Evolutionary conservation across 768 basidiomycete genomes (phyloP).

Genomic region (Suillus variegatus): DNA sequence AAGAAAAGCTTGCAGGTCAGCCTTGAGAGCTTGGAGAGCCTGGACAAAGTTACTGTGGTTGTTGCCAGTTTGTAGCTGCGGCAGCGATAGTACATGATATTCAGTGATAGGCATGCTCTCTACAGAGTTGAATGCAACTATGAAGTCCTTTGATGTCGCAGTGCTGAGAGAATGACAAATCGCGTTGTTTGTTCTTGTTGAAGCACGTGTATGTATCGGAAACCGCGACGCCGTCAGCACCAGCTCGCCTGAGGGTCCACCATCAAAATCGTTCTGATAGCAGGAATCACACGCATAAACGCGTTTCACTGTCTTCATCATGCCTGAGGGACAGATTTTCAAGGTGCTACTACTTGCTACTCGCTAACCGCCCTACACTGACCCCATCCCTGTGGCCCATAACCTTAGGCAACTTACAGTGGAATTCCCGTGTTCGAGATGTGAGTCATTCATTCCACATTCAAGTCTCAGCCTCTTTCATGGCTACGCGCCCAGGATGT

Average conservation of each 20-base stretch:
- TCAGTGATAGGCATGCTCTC: neutral
- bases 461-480: constrained; percentile 34
- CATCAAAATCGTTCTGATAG: constrained; percentile 15
- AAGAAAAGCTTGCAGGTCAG: neutral
- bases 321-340: constrained; percentile 89
- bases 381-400: constrained; percentile 12
- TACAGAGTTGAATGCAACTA: neutral
- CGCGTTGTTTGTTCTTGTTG: constrained; percentile 45
- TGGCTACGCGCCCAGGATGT: constrained; percentile 71
- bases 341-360: constrained; percentile 51
- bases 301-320: constrained; percentile 30
- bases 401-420: constrained; percentile 81
- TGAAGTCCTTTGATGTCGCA: neutral
- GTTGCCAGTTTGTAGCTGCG: neutral
- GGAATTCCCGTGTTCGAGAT: constrained; percentile 93
- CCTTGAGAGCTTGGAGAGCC: neutral
- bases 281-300: constrained; percentile 12
- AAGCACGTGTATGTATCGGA: constrained; percentile 35
- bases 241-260: constrained; percentile 16
- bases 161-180: neutral
- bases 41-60: neutral
- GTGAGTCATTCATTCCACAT: constrained; percentile 51
- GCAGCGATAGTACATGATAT: neutral
- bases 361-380: neutral
- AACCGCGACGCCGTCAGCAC: constrained; percentile 13